Conservation (phyloP, 1,284 basidiomycete genomes). For the Irpex lacteus region DNA sequence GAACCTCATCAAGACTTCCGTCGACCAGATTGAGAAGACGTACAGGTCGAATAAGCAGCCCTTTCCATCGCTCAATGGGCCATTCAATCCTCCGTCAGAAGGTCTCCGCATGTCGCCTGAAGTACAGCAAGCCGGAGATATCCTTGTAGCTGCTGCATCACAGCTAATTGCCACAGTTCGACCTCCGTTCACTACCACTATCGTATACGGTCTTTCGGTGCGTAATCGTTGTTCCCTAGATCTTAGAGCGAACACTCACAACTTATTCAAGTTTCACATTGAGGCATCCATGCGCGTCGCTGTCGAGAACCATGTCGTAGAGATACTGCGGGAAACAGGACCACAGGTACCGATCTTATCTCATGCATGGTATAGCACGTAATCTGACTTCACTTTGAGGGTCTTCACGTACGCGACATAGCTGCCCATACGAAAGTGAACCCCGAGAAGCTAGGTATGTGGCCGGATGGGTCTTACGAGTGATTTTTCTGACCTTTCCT, state of each 20-base stretch:
- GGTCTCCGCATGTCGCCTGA: slow-evolving; percentile 13
- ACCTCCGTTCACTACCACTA: slow-evolving; percentile 9
- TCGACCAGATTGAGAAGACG: neutral
- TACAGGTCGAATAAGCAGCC: neutral
- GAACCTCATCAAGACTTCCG: slow-evolving; percentile 4
- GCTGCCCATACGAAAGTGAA: slow-evolving; percentile 16
- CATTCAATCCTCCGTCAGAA: slow-evolving; percentile 15
- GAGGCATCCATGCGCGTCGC: slow-evolving; percentile 27
- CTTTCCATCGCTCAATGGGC: slow-evolving; percentile 15
- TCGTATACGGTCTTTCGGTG: too few relatives aligned
- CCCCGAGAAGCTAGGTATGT: slow-evolving; percentile 13
- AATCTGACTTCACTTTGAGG: neutral
- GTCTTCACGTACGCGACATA: slow-evolving; percentile 24
- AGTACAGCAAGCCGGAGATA: neutral
- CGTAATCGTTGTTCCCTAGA: too few relatives aligned
- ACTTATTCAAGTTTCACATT: slow-evolving; percentile 12
- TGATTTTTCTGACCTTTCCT: neutral
- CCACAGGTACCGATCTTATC: slow-evolving; percentile 20
- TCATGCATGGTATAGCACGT: neutral
- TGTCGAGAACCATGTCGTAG: slow-evolving; percentile 30
- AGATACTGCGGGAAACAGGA: slow-evolving; percentile 37
- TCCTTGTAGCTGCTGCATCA: slow-evolving; percentile 17
- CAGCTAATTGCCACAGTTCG: slow-evolving; percentile 19
- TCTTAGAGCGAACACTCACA: too few relatives aligned
- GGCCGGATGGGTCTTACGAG: neutral